Percentiles rank a stretch among this genome's conserved stretches.
Evolutionary conservation across 2,329 filamentous ascomycete species (phyloP).

Genomic region (Penicillium sp.): DNA sequence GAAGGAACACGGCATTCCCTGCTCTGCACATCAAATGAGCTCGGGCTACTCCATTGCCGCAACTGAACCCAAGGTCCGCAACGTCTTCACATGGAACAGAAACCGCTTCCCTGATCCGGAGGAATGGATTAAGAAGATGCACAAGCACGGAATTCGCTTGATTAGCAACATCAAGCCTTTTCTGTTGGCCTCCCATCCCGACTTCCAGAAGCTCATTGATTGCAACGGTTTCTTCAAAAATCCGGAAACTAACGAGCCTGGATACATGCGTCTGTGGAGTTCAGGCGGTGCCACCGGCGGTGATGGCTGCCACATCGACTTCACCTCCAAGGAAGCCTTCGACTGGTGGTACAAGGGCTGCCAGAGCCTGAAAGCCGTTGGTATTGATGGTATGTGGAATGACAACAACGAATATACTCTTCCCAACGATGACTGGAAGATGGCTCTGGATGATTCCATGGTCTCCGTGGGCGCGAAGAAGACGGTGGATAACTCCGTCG

Average conservation of each 20-base stretch:
- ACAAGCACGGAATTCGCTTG: conserved; percentile 63
- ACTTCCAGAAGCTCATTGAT: conserved; percentile 60
- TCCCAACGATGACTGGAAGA: conserved; percentile 63
- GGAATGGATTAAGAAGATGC: conserved; percentile 61
- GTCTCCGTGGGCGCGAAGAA: conserved; percentile 37
- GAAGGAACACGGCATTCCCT: conserved; percentile 65
- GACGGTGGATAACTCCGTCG: conserved; percentile 53
- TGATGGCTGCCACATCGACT: conserved; percentile 70
- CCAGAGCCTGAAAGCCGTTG: conserved; percentile 58
- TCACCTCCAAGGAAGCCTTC: conserved; percentile 65
- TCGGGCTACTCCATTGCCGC: conserved; percentile 70
- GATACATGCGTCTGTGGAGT: conserved; percentile 66
- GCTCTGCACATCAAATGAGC: conserved; percentile 70
- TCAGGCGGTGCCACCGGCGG: conserved; percentile 69
- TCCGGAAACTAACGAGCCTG: conserved; percentile 51
- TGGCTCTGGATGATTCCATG: conserved; percentile 54
- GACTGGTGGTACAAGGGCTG: conserved; percentile 72
- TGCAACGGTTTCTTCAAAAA: conserved; percentile 65
- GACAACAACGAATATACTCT: conserved; percentile 76
- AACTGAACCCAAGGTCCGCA: conserved; percentile 65
- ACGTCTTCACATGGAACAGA: conserved; percentile 69
- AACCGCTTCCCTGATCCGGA: conserved; percentile 69
- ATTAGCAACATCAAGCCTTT: conserved; percentile 74
- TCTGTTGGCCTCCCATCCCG: conserved; percentile 64
- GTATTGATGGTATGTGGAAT: conserved; percentile 75